A percentile compares a stretch with the other conserved stretches of the same genome.
These are phyloP conservation scores for Dryas octopetala DNA, from an alignment of 306 rosid species.

Conservation along the genomic window DNA sequence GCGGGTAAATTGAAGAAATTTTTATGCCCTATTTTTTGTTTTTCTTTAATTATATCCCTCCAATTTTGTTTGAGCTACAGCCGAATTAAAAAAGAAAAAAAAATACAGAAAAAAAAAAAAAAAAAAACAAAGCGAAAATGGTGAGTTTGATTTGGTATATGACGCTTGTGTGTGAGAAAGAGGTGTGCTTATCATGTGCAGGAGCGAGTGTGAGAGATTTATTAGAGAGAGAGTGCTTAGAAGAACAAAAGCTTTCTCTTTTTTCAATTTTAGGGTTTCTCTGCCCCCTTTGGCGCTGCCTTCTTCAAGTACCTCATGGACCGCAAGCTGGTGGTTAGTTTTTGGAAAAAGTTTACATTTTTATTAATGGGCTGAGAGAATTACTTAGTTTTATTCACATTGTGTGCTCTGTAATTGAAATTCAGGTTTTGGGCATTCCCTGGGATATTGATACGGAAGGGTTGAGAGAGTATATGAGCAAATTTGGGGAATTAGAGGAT, in stretches of 20 bases:
- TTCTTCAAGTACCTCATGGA: conserved; percentile 48
- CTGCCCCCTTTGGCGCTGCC: conserved; percentile 22
- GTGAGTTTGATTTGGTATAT: conserved; percentile 62
- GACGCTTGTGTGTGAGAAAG: conserved; percentile 82
- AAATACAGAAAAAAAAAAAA: not conserved
- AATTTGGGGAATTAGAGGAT: conserved; percentile 84
- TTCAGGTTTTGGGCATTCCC: conserved; percentile 72
- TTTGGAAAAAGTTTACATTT: not conserved
- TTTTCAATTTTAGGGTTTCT: conserved; percentile 44
- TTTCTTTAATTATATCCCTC: conserved; percentile 28
- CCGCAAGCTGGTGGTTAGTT: conserved; percentile 89
- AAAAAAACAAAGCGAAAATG: conserved; percentile 16
- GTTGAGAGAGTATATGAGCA: conserved; percentile 75
- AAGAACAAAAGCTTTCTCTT: conserved; percentile 42
- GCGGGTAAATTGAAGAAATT: conserved; percentile 41
- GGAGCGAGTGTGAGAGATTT: conserved; percentile 82
- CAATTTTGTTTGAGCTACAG: conserved; percentile 31
- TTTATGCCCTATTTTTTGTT: conserved; percentile 22
- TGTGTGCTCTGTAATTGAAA: conserved; percentile 11
- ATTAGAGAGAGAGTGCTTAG: conserved; percentile 72
- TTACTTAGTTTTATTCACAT: not conserved
- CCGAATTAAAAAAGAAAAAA: not conserved
- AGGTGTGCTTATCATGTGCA: conserved; percentile 87
- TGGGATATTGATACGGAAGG: conserved; percentile 88
- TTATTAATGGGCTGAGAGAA: not conserved